These are phyloP conservation scores for Quercus dentata DNA, from an alignment of 306 rosid genomes.

Conservation along the genomic window DNA sequence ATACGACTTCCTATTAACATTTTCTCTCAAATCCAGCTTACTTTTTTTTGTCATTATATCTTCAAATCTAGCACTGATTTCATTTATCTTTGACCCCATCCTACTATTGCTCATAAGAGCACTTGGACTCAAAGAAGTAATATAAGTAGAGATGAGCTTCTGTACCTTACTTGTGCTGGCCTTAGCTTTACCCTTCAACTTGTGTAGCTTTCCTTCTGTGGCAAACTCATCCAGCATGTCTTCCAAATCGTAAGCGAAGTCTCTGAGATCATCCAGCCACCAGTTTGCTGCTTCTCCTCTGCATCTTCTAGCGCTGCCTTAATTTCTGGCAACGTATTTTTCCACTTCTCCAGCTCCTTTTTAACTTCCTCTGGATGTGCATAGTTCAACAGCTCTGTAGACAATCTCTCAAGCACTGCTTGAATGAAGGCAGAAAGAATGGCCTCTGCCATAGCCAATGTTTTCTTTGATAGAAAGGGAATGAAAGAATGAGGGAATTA, in stretches of 20 bases:
- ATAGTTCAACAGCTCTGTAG: neutral
- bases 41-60: neutral
- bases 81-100: neutral
- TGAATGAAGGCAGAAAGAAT: neutral
- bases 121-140: neutral
- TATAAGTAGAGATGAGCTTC: neutral
- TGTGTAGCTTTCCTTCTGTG: neutral
- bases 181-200: neutral
- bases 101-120: neutral
- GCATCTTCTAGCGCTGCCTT: conserved; percentile 28
- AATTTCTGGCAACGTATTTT: neutral
- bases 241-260: conserved; percentile 14
- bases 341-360: neutral
- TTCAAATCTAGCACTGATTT: neutral
- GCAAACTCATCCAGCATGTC: conserved; percentile 24
- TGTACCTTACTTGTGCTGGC: neutral
- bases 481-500: neutral
- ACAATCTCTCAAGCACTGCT: neutral
- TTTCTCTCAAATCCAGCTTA: neutral
- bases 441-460: neutral
- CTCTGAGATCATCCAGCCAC: conserved; percentile 18
- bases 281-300: conserved; percentile 18
- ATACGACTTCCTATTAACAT: neutral
- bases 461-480: neutral
- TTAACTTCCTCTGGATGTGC: neutral